Evolutionary conservation across 768 basidiomycete genomes (phyloP).

Genomic region (Naganishia friedmannii): DNA sequence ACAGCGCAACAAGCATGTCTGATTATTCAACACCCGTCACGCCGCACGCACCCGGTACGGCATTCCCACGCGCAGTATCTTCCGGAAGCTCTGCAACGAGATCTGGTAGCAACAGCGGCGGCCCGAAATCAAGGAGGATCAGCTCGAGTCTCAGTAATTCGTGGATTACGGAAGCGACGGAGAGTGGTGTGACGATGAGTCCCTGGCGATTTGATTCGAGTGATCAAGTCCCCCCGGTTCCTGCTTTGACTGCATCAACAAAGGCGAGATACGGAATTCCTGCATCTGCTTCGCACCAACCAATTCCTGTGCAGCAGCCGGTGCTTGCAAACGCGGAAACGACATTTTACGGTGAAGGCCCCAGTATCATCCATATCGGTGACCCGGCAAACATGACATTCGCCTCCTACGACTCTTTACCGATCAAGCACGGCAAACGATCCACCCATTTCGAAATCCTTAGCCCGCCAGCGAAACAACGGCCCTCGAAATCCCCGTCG

Average conservation of each 20-base stretch:
- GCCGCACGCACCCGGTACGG: background rate
- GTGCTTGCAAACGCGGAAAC: background rate
- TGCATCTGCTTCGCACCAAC: background rate
- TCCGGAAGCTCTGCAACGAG: background rate
- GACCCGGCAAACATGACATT: conserved; percentile 24
- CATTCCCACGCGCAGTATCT: background rate
- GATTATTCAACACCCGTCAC: background rate
- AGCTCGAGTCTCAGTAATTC: conserved; percentile 5
- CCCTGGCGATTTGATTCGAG: conserved; percentile 19
- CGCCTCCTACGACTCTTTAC: conserved; percentile 15
- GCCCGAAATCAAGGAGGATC: background rate
- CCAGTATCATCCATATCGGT: conserved; percentile 9
- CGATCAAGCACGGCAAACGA: conserved; percentile 23
- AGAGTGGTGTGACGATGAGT: conserved; percentile 19
- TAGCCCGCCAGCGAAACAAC: background rate
- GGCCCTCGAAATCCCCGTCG: conserved; percentile 1
- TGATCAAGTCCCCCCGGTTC: background rate
- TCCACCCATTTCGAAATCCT: conserved; percentile 27
- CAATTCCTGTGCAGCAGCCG: background rate
- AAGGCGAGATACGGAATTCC: conserved; percentile 18
- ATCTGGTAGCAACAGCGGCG: background rate
- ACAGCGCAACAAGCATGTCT: background rate
- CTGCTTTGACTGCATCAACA: conserved; percentile 9
- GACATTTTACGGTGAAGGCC: conserved; percentile 17
- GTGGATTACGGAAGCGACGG: conserved; percentile 27